Conservation (phyloP, 2,329 filamentous ascomycete genomes). For the Waltergamsia citrina region DNA sequence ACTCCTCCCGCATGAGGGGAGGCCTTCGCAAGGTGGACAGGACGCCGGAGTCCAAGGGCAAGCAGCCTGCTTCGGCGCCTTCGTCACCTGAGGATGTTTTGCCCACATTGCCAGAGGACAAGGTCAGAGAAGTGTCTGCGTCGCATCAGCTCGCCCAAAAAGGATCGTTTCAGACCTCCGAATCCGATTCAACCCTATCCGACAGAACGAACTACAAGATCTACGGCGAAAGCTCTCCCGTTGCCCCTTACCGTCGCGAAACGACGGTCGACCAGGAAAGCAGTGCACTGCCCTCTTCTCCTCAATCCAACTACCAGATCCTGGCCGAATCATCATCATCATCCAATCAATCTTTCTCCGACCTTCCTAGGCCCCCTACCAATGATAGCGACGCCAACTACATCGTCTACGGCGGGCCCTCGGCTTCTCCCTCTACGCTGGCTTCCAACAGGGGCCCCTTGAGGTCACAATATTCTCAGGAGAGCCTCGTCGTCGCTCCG, state of each 20-base stretch:
- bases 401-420: conserved; percentile 37
- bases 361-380: conserved; percentile 21
- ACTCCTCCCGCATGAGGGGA: conserved; percentile 45
- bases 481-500: conserved; percentile 49
- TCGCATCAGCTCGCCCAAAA: conserved; percentile 1
- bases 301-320: conserved; percentile 40
- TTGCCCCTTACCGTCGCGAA: background rate
- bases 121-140: conserved; percentile 1
- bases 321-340: conserved; percentile 44
- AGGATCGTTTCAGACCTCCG: conserved; percentile 5
- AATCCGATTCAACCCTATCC: conserved; percentile 32
- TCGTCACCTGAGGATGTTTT: conserved; percentile 15
- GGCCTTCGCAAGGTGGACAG: conserved; percentile 40
- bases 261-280: conserved; percentile 11
- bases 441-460: conserved; percentile 19
- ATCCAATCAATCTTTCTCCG: conserved; percentile 26
- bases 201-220: conserved; percentile 46
- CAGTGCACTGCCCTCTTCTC: conserved; percentile 30
- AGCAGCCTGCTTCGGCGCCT: conserved; percentile 17
- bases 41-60: conserved; percentile 27
- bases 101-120: conserved; percentile 19
- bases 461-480: conserved; percentile 45
- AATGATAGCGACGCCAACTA: conserved; percentile 40
- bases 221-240: conserved; percentile 30
- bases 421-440: conserved; percentile 28